phyloP scores from a whole-genome alignment of 306 rosid genomes.

The Gillenia trifoliata region DNA sequence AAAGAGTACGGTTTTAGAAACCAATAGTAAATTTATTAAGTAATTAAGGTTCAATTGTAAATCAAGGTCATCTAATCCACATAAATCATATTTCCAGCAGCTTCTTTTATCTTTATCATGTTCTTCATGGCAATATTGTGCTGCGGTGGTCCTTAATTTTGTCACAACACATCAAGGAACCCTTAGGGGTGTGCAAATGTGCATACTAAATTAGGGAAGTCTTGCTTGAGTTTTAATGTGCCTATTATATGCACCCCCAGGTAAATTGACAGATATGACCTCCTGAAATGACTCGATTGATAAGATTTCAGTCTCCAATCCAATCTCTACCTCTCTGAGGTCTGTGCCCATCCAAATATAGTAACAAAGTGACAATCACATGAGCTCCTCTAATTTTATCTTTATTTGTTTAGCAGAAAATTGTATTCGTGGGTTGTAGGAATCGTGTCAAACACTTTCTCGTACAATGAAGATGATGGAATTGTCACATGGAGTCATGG shows the following conservation, averaged over 20 bases:
- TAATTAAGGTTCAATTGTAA: no score
- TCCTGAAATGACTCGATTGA: slow-evolving; percentile 11
- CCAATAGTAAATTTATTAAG: no score
- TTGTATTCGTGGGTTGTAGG: background rate
- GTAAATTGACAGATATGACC: slow-evolving; percentile 18
- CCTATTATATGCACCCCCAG: background rate
- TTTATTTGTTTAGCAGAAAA: background rate
- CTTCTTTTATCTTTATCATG: background rate
- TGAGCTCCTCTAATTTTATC: background rate
- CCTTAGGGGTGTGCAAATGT: background rate
- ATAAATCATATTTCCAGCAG: background rate
- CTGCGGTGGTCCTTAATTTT: background rate
- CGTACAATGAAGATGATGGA: background rate
- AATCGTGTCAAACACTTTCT: background rate
- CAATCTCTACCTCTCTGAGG: background rate
- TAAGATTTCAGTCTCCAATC: background rate
- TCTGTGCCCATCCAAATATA: background rate
- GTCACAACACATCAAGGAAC: background rate
- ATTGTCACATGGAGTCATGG: background rate
- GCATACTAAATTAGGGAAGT: slow-evolving; percentile 23
- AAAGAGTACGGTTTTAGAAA: no score
- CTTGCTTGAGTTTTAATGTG: slow-evolving; percentile 12
- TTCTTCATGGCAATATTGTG: background rate
- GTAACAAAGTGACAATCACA: background rate
- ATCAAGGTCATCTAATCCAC: background rate